Evolutionary conservation across 2,329 filamentous ascomycete species (phyloP).

Genomic region (Diaporthe sp.): DNA sequence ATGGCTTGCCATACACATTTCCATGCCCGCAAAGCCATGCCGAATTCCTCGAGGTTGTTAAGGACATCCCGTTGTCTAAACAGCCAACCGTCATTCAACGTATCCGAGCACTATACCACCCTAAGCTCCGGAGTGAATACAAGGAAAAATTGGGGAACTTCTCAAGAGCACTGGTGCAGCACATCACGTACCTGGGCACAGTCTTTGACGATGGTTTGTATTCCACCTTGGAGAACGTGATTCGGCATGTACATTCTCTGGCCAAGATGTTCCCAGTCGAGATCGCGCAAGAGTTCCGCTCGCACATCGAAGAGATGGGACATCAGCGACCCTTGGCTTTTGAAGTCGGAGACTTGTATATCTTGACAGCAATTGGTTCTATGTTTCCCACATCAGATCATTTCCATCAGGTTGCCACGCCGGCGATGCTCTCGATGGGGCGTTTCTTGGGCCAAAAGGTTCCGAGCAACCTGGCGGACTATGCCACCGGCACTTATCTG

Average conservation of each 20-base stretch:
- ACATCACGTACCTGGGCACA: slow-evolving; percentile 66
- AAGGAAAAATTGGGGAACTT: slow-evolving; percentile 84
- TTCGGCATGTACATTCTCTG: slow-evolving; percentile 93
- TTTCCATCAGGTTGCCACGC: slow-evolving; percentile 95
- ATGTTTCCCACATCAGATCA: slow-evolving; percentile 97
- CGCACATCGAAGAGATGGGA: slow-evolving; percentile 74
- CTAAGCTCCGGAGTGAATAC: slow-evolving; percentile 86
- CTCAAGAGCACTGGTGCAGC: slow-evolving; percentile 75
- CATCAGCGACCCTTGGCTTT: slow-evolving; percentile 64
- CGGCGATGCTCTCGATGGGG: slow-evolving; percentile 86
- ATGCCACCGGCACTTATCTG: slow-evolving; percentile 83
- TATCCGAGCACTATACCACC: slow-evolving; percentile 92
- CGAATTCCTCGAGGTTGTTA: slow-evolving; percentile 78
- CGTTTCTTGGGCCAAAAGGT: slow-evolving; percentile 86
- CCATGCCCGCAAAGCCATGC: slow-evolving; percentile 84
- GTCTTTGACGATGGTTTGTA: slow-evolving; percentile 67
- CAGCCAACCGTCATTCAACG: slow-evolving; percentile 86
- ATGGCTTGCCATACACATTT: slow-evolving; percentile 85
- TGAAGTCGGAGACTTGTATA: slow-evolving; percentile 79
- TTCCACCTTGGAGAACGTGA: slow-evolving; percentile 80
- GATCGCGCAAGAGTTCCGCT: slow-evolving; percentile 82
- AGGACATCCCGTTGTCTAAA: slow-evolving; percentile 73
- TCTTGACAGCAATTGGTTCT: slow-evolving; percentile 86
- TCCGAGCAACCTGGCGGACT: slow-evolving; percentile 74
- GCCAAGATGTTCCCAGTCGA: slow-evolving; percentile 87